Evolutionary conservation across 208 protist genomes (phyloP), one percentile per base, ranked within the genome.

Genomic region (Leishmania braziliensis): DNA sequence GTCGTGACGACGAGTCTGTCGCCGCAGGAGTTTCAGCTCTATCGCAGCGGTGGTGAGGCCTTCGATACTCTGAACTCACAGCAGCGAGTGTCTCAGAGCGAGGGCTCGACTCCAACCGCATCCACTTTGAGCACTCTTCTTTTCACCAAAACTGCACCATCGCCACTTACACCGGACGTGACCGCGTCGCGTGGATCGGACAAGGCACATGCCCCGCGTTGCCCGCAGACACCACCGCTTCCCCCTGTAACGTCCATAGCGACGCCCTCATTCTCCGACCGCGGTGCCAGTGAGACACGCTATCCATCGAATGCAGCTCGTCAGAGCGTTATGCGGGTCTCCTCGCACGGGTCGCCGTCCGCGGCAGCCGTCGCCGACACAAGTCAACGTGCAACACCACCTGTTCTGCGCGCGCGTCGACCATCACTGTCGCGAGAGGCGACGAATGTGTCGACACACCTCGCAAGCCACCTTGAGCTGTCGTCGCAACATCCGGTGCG

Each of bases 1-100:
- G 63, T 53, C 46, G 54, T 82, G 68, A 77, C 76, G 26, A 77
- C 58, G 36, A 80, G 75, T 65, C 46, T 77, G 26, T 84, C 81
- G 26, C 63, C 62, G 29, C 53, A 79, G n/a, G 73, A 83, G 36
- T 74, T 63, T 18, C 69, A 80, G 33, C 50, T 71, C 16, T 26
- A 79, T 20, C 76, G 60, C 18, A 78, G 43, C 66, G 46, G 48
- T 26, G 51, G n/a, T 26, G 33, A 77, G 53, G 58, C 43, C 48
- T 36, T 73, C 6, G 62, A 50, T 50, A 66, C 48, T 48, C 1
- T 23, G 14, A 43, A n/a, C 20, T 20, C 46, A 14, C 76, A 39
- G 36, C 76, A 29, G 48, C 76, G 48, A 29, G 8, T 56, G 29
- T 46, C n/a, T 12, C 76, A n/a, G 50, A 72, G 76, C 76, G 63